Percentiles rank a stretch among this genome's conserved stretches.
These are phyloP conservation scores for Metschnikowia orientalis DNA, from an alignment of 805 yeast species.

Conservation along the genomic window DNA sequence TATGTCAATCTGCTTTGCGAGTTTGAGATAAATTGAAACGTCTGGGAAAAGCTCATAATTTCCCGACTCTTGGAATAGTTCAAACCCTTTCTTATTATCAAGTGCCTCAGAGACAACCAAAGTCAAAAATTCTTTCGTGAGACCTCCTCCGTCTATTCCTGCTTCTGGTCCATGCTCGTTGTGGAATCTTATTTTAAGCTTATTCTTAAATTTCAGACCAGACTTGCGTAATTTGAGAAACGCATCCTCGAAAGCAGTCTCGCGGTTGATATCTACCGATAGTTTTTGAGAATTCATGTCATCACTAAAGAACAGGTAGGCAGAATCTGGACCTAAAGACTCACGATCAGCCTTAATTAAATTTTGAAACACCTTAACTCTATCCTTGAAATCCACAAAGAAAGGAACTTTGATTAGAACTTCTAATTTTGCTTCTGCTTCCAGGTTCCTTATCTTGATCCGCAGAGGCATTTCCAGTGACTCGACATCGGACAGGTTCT, in stretches of 20 bases:
- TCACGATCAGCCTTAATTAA: conserved; percentile 54
- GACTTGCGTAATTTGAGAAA: conserved; percentile 49
- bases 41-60: conserved; percentile 72
- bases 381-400: conserved; percentile 66
- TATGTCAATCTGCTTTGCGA: conserved; percentile 28
- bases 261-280: conserved; percentile 62
- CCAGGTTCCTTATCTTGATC: neutral
- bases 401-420: conserved; percentile 68
- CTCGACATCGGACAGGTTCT: conserved; percentile 15
- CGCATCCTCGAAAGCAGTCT: conserved; percentile 70
- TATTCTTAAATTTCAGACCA: conserved; percentile 55
- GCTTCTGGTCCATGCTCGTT: conserved; percentile 76
- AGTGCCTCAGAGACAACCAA: conserved; percentile 69
- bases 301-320: conserved; percentile 15
- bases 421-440: conserved; percentile 32
- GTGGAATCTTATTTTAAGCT: conserved; percentile 59
- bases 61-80: conserved; percentile 39
- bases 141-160: conserved; percentile 96
- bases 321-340: conserved; percentile 18
- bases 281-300: conserved; percentile 19
- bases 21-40: conserved; percentile 44
- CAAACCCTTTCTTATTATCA: conserved; percentile 25
- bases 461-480: conserved; percentile 1
- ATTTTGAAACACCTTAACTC: conserved; percentile 70
- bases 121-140: conserved; percentile 86